phyloP scores from a whole-genome alignment of 495 filamentous ascomycete species.

The Talaromyces thailandensis region DNA sequence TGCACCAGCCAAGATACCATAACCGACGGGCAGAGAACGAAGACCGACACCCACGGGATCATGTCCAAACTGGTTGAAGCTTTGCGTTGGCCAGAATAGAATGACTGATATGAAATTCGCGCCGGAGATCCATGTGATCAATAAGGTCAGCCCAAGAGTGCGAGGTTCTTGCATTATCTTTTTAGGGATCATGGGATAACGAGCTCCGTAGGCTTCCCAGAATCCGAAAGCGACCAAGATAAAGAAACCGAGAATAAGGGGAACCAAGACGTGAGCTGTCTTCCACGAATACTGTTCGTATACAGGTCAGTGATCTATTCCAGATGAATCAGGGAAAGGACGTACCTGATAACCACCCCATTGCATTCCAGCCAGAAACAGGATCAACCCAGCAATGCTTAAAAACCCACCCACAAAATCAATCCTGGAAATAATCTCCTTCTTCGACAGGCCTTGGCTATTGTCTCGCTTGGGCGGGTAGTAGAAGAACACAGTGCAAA shows the following conservation, averaged over 20 bases:
- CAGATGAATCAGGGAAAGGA: background rate
- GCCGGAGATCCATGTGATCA: slow-evolving; percentile 67
- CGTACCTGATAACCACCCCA: slow-evolving; percentile 59
- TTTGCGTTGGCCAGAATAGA: slow-evolving; percentile 67
- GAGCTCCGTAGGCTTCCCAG: slow-evolving; percentile 53
- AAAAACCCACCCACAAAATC: slow-evolving; percentile 62
- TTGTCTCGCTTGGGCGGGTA: slow-evolving; percentile 54
- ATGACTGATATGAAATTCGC: slow-evolving; percentile 70
- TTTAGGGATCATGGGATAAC: slow-evolving; percentile 58
- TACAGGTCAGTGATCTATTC: background rate
- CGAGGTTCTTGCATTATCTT: slow-evolving; percentile 55
- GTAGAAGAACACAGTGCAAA: slow-evolving; percentile 57
- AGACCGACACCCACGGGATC: slow-evolving; percentile 58
- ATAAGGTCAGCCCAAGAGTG: slow-evolving; percentile 51
- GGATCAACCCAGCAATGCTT: slow-evolving; percentile 53
- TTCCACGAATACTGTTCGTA: slow-evolving; percentile 47
- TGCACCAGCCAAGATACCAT: slow-evolving; percentile 53
- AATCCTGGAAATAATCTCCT: slow-evolving; percentile 45
- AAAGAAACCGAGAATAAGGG: slow-evolving; percentile 46
- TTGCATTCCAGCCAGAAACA: slow-evolving; percentile 58
- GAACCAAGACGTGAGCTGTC: slow-evolving; percentile 49
- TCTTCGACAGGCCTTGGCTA: slow-evolving; percentile 35
- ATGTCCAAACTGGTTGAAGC: slow-evolving; percentile 67
- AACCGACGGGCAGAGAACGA: slow-evolving; percentile 56
- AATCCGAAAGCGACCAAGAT: slow-evolving; percentile 46